phyloP scores from a whole-genome alignment of 805 yeast species.

The Candida ponderosae region DNA sequence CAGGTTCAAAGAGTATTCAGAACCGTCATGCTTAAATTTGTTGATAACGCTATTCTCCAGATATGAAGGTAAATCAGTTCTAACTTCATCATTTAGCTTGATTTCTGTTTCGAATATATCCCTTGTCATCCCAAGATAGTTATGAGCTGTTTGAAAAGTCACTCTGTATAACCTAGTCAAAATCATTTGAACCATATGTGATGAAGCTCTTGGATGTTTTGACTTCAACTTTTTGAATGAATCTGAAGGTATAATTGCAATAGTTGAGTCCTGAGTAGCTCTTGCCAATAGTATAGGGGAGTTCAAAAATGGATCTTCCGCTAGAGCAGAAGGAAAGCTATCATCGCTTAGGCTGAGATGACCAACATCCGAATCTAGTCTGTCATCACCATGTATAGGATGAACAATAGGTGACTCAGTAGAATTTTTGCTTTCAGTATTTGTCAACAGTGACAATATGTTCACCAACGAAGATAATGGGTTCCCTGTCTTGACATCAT shows the following conservation, averaged over 20 bases:
- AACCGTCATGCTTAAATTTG: slow-evolving; percentile 23
- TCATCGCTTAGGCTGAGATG: slow-evolving; percentile 12
- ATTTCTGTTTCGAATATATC: slow-evolving; percentile 77
- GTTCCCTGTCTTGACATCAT: slow-evolving; percentile 75
- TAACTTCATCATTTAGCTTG: slow-evolving; percentile 43
- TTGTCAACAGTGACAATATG: slow-evolving; percentile 68
- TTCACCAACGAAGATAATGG: slow-evolving; percentile 80
- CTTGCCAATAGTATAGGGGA: slow-evolving; percentile 54
- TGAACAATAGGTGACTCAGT: background rate
- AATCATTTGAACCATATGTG: slow-evolving; percentile 92
- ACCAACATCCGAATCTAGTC: slow-evolving; percentile 6
- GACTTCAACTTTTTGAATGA: slow-evolving; percentile 67
- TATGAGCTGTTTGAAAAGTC: slow-evolving; percentile 84
- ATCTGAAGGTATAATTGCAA: slow-evolving; percentile 84
- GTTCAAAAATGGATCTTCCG: background rate
- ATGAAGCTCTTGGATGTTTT: slow-evolving; percentile 81
- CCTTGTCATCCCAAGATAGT: slow-evolving; percentile 74
- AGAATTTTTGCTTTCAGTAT: slow-evolving; percentile 21
- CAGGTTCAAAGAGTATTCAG: slow-evolving; percentile 2
- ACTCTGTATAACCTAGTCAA: slow-evolving; percentile 81
- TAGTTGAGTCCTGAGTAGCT: slow-evolving; percentile 70
- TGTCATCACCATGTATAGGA: background rate
- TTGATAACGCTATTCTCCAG: slow-evolving; percentile 50
- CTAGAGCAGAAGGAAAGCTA: background rate
- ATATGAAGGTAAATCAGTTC: slow-evolving; percentile 53